Base-by-base conservation (phyloP, 108 stramenopile genomes). In the Skeletonema costatum region DNA sequence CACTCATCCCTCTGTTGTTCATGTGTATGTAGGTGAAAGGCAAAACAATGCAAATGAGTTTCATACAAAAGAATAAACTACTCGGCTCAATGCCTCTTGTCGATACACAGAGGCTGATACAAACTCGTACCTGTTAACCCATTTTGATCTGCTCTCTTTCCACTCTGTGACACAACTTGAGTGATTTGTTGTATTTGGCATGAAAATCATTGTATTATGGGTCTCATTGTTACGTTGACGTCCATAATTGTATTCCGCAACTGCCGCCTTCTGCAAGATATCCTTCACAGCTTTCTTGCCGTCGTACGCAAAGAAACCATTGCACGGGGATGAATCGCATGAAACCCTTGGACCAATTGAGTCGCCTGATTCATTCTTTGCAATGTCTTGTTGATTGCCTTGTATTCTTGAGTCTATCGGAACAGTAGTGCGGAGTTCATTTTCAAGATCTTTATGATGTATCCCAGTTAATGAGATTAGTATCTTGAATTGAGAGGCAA, bases 281-380 rank as follows among this genome's bases (percentile, higher is more conserved):
- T 62, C 41, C 12, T 12, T 11, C 14, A 60, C 60, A 32, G 30
- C 32, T 16, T 29, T 32, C 41, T 30, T 42, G 16, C 19, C 32
- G 41, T 60, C 41, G 36, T 72, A 72, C 10, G 38, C 42, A 21
- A 72, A 72, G 42, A 72, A 72, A 25, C 71, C 71, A 32, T 72
- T 62, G 42, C 71, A 72, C 21, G 60, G 71, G 4, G 61, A 61
- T 42, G 71, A 62, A 62, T 72, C 71, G 30, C 71, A 72, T 16
- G 60, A 44, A 12, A 72, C 42, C 38, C 16, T 46, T 46, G 44
- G 3, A 12, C 11, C 11, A 16, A 36, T 36, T 36, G 35, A 6
- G 35, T 1, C 44, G 44, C 7, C 11, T 12, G 14, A 46, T 12
- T 16, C 3, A 14, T 46, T 11, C 44, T 46, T 46, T 46, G 35